Evolutionary conservation across 306 rosid genomes (phyloP).

Genomic region (Quercus gilva): DNA sequence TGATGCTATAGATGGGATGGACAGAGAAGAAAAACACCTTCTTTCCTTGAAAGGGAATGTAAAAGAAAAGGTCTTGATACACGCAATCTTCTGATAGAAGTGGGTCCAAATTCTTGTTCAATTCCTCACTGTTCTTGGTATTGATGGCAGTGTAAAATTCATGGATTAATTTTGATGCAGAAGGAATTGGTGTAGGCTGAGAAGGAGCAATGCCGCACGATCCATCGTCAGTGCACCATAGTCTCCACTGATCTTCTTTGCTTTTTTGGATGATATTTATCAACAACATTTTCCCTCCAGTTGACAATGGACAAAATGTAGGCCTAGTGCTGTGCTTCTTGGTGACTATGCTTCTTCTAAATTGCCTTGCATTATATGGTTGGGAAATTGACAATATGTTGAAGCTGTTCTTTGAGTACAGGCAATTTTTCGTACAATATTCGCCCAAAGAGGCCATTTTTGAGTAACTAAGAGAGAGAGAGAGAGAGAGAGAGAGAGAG

Average conservation of each 20-base stretch:
- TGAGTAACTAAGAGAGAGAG: neutral
- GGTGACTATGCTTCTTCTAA: neutral
- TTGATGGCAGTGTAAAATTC: conserved; percentile 42
- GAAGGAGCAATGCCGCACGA: conserved; percentile 31
- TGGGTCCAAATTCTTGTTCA: conserved; percentile 26
- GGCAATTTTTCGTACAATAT: conserved; percentile 7
- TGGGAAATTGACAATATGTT: conserved; percentile 16
- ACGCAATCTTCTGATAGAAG: conserved; percentile 33
- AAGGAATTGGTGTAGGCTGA: conserved; percentile 8
- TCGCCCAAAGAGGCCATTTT: conserved; percentile 40
- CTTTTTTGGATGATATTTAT: neutral
- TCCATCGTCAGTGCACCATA: conserved; percentile 28
- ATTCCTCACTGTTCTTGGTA: conserved; percentile 5
- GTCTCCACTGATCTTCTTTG: conserved; percentile 35
- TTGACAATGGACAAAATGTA: neutral
- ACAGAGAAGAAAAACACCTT: conserved; percentile 8
- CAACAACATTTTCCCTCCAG: neutral
- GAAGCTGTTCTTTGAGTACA: conserved; percentile 11
- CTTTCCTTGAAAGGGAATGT: conserved; percentile 25
- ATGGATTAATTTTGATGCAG: neutral
- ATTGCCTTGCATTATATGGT: conserved; percentile 8
- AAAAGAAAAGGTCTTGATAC: conserved; percentile 44
- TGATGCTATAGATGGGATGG: neutral
- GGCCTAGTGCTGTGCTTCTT: conserved; percentile 4
- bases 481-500: neutral